Percentiles rank a stretch among this genome's conserved stretches.
These are phyloP conservation scores for Fomitiporia mediterranea DNA, from an alignment of 1,284 basidiomycete species.

Conservation along the genomic window DNA sequence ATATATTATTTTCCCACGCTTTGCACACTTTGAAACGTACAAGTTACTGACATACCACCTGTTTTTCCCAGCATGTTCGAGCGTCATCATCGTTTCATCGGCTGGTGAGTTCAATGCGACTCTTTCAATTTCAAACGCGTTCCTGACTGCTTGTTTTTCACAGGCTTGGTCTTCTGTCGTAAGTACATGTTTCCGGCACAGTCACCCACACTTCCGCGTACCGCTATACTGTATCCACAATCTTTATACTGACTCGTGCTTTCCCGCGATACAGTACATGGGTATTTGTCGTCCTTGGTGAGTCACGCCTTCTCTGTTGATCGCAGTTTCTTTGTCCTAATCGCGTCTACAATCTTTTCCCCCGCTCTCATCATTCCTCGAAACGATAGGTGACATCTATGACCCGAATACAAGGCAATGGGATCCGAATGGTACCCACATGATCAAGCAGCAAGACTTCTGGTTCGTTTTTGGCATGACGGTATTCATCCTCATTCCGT, in stretches of 20 bases:
- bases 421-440: constrained; percentile 33
- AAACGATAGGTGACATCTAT: constrained; percentile 33
- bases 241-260: constrained; percentile 12
- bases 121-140: constrained; percentile 3
- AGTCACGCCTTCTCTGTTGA: constrained; percentile 4
- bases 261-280: constrained; percentile 27
- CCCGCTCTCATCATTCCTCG: neutral
- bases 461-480: constrained; percentile 43
- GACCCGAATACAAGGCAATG: constrained; percentile 36
- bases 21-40: neutral
- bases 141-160: constrained; percentile 16
- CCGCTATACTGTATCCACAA: neutral
- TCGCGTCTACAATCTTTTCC: neutral
- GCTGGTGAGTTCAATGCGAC: constrained; percentile 45
- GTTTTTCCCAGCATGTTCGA: constrained; percentile 51
- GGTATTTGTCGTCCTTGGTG: constrained; percentile 39
- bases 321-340: constrained; percentile 2
- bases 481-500: constrained; percentile 38
- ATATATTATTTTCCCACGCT: neutral
- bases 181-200: constrained; percentile 25
- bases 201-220: neutral
- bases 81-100: constrained; percentile 64
- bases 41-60: constrained; percentile 5
- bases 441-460: constrained; percentile 41
- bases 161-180: constrained; percentile 55